Evolutionary conservation across 2,329 filamentous ascomycete species (phyloP), one percentile per base, ranked within the genome.

Genomic region (Fusarium ambrosium): DNA sequence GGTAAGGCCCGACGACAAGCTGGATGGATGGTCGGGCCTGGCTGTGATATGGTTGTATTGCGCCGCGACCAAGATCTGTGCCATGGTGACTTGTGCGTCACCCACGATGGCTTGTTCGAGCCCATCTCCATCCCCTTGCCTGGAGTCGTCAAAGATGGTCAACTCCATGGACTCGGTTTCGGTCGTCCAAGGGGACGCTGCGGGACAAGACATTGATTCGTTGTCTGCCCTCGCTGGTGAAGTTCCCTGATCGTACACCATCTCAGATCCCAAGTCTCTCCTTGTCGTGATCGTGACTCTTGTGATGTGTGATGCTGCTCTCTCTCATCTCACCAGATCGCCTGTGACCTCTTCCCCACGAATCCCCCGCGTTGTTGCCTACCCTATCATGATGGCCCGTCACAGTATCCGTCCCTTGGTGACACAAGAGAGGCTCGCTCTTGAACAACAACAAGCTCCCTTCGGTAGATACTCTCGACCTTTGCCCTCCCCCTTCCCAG

Each of bases 381-480:
- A 68, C 37, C 37, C 20, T 39, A 62, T 62, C 27, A 22, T 55
- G 34, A 48, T 43, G n/a, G 41, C 27, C 22, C 39, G 22, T 24
- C 14, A 5, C 36, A 14, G 61, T 45, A n/a, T 8, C 32, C 39
- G 14, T 66, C 43, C 24, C 41, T 34, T 48, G 43, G 72, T 75
- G 10, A 64, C 53, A 73, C 69, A 27, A 73, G 51, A 27, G 48
- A 29, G 27, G 24, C 69, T 63, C 27, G 60, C 41, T 55, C 20
- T 29, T 75, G 27, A 24, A n/a, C 60, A 43, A 43, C 48, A 51
- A 64, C 29, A 22, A 29, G 45, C 29, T 72, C 34, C 48, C 48
- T 63, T 75, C 72, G 69, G 72, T 75, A 75, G 69, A 75, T 75
- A 32, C 43, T 64, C 66, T 64, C 59, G 16, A 45, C 55, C 56